Percentiles rank a stretch among this genome's conserved stretches.
phyloP scores from a whole-genome alignment of 2,329 filamentous ascomycete genomes.

The Botryotinia narcissicola region DNA sequence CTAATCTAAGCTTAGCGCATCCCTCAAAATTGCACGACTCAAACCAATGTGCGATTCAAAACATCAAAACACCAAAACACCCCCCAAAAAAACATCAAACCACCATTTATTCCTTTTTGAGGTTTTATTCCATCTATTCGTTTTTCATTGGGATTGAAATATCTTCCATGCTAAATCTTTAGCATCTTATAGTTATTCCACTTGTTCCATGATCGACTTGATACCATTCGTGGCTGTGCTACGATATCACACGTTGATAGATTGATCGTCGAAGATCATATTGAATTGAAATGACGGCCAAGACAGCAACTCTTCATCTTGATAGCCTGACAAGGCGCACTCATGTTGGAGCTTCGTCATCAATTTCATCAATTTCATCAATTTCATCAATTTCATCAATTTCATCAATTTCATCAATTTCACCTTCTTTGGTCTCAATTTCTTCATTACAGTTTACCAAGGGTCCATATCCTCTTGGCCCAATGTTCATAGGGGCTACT shows the following conservation, averaged over 20 bases:
- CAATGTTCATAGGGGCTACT: not conserved
- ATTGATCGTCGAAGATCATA: slow-evolving; percentile 3
- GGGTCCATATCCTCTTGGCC: not conserved
- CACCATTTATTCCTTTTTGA: not conserved
- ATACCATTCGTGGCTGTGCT: slow-evolving; percentile 1
- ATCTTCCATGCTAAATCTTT: not conserved
- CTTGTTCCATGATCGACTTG: not conserved
- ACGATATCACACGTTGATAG: not conserved
- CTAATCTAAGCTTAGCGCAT: not conserved
- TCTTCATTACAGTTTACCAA: not conserved
- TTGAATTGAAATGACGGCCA: slow-evolving; percentile 3
- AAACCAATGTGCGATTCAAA: slow-evolving; percentile 4
- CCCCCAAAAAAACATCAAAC: not conserved
- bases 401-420: not conserved
- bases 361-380: not conserved
- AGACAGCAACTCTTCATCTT: not conserved
- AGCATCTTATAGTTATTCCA: not conserved
- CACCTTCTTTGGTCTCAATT: slow-evolving; percentile 2
- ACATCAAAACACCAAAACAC: not conserved
- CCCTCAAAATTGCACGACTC: not conserved
- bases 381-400: not conserved
- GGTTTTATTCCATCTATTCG: not conserved
- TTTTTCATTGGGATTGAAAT: not conserved
- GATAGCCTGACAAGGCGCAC: not conserved
- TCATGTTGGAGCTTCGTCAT: not conserved